Evolutionary conservation across 129 eudicot species (phyloP).

Genomic region (Lactuca sativa): DNA sequence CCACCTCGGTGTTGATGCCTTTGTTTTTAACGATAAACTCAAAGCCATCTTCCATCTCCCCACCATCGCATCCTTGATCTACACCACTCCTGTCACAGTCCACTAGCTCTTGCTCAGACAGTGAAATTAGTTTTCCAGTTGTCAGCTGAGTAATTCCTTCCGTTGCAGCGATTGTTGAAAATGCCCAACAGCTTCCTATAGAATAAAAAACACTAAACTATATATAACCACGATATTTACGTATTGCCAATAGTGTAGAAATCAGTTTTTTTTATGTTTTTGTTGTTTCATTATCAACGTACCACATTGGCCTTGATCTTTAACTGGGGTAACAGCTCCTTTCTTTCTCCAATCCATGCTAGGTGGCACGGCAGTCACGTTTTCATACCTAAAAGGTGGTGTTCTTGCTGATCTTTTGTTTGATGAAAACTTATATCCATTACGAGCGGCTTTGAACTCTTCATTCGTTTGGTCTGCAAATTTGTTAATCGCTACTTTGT

Average conservation of each 20-base stretch:
- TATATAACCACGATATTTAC: neutral
- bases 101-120: conserved; percentile 47
- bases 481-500: conserved; percentile 30
- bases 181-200: conserved; percentile 57
- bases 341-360: conserved; percentile 55
- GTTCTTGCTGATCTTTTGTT: neutral
- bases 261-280: too few species aligned
- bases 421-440: conserved; percentile 31
- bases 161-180: conserved; percentile 47
- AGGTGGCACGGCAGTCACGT: conserved; percentile 35
- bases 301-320: conserved; percentile 51
- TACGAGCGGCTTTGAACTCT: conserved; percentile 30
- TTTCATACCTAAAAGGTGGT: conserved; percentile 41
- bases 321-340: conserved; percentile 51
- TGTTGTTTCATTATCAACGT: neutral
- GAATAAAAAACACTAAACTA: neutral
- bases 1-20: conserved; percentile 38
- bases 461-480: conserved; percentile 41
- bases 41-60: conserved; percentile 42
- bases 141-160: conserved; percentile 39
- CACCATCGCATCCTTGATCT: conserved; percentile 46
- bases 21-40: conserved; percentile 35
- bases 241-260: too few species aligned
- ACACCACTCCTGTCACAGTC: conserved; percentile 42
- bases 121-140: conserved; percentile 45